phyloP scores from a whole-genome alignment of 1,284 basidiomycete species.

The Apiotrichum domesticum region DNA sequence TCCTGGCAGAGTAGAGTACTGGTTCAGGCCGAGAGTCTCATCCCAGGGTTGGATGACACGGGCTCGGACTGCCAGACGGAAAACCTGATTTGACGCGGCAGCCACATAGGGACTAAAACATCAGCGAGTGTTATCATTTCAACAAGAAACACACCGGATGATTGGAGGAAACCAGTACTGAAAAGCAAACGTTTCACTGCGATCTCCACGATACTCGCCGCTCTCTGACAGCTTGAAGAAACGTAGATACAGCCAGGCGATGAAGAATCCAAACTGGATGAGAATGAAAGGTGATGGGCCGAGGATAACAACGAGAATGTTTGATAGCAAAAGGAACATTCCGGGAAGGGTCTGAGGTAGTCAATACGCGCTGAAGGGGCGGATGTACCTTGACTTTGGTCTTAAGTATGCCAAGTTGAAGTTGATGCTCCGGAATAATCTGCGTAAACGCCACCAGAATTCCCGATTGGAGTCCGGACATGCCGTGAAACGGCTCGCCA shows the following conservation, averaged over 20 bases:
- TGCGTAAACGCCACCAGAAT: slow-evolving; percentile 95
- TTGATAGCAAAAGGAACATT: slow-evolving; percentile 85
- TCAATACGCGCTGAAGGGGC: background rate
- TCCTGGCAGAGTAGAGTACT: slow-evolving; percentile 58
- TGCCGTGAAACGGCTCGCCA: slow-evolving; percentile 81
- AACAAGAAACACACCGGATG: slow-evolving; percentile 59
- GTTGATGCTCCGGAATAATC: slow-evolving; percentile 93
- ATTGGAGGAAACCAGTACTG: slow-evolving; percentile 95
- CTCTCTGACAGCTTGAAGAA: slow-evolving; percentile 84
- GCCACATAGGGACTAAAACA: slow-evolving; percentile 56
- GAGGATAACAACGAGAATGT: slow-evolving; percentile 77
- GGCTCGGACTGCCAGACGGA: slow-evolving; percentile 57
- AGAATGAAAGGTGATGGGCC: slow-evolving; percentile 91
- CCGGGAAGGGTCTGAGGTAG: slow-evolving; percentile 72
- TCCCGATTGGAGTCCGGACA: slow-evolving; percentile 83
- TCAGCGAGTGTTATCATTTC: background rate
- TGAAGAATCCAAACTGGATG: slow-evolving; percentile 97
- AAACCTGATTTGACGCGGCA: slow-evolving; percentile 62
- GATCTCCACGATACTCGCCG: slow-evolving; percentile 62
- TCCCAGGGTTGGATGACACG: slow-evolving; percentile 76
- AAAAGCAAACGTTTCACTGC: slow-evolving; percentile 95
- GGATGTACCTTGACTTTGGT: slow-evolving; percentile 75
- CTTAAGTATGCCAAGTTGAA: slow-evolving; percentile 82
- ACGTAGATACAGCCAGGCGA: slow-evolving; percentile 87
- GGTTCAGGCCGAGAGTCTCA: slow-evolving; percentile 56